phyloP scores from a whole-genome alignment of 1,139 yeast genomes.

The Lodderomyces oxycetoniae region DNA sequence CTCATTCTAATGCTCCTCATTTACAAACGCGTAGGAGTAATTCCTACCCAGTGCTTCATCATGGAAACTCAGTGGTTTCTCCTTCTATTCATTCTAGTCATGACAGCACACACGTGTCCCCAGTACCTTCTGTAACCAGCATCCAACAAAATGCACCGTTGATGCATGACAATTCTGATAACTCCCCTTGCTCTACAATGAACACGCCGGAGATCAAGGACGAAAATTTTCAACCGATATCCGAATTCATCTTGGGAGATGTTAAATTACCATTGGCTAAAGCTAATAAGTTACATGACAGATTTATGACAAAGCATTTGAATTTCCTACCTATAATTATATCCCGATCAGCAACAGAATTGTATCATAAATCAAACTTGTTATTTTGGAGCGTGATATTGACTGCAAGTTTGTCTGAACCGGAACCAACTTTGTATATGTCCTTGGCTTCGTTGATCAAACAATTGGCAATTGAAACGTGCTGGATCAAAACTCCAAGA shows the following conservation, averaged over 20 bases:
- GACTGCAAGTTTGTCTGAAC: conserved; percentile 82
- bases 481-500: conserved; percentile 91
- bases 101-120: conserved; percentile 10
- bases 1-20: conserved; percentile 5
- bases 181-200: conserved; percentile 20
- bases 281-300: conserved; percentile 68
- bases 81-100: neutral
- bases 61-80: conserved; percentile 13
- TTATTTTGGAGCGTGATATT: conserved; percentile 88
- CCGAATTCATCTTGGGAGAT: conserved; percentile 69
- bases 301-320: conserved; percentile 61
- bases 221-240: conserved; percentile 16
- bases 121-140: conserved; percentile 9
- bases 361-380: conserved; percentile 77
- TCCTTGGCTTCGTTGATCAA: conserved; percentile 73
- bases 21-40: conserved; percentile 8
- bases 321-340: conserved; percentile 79
- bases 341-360: conserved; percentile 67
- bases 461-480: conserved; percentile 85
- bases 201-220: conserved; percentile 6
- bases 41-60: conserved; percentile 11
- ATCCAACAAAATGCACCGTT: conserved; percentile 11
- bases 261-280: conserved; percentile 60
- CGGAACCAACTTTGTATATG: conserved; percentile 78
- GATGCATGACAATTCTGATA: conserved; percentile 21